These are phyloP conservation scores for Orbilia quercus DNA, from an alignment of 2,329 filamentous ascomycete genomes.

Conservation along the genomic window DNA sequence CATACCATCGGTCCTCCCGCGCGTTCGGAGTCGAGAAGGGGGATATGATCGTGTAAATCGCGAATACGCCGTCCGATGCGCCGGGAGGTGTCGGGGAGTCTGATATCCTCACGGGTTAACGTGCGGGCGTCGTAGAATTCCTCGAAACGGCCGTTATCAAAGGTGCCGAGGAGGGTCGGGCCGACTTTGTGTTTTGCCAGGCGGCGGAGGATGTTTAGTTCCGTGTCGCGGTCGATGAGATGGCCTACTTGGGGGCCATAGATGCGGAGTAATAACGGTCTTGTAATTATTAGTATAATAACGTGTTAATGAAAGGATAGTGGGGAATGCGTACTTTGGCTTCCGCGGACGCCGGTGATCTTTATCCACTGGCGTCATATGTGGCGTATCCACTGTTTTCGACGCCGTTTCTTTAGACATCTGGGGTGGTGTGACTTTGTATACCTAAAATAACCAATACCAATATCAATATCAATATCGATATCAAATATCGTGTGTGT, in stretches of 20 bases:
- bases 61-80: slow-evolving; percentile 98
- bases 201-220: slow-evolving; percentile 84
- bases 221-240: slow-evolving; percentile 90
- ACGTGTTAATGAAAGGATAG: not conserved
- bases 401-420: slow-evolving; percentile 34
- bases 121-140: slow-evolving; percentile 84
- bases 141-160: slow-evolving; percentile 94
- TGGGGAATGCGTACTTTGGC: slow-evolving; percentile 31
- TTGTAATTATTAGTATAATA: slow-evolving; percentile 58
- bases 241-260: slow-evolving; percentile 97
- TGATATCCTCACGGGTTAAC: slow-evolving; percentile 79
- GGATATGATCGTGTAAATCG: slow-evolving; percentile 92
- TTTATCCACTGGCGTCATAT: slow-evolving; percentile 43
- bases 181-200: slow-evolving; percentile 93
- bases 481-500: too few species aligned
- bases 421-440: slow-evolving; percentile 44
- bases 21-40: slow-evolving; percentile 81
- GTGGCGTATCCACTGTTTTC: slow-evolving; percentile 41
- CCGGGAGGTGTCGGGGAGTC: slow-evolving; percentile 82
- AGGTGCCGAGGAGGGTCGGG: slow-evolving; percentile 88
- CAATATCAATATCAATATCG: too few species aligned
- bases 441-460: too few species aligned
- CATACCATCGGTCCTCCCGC: slow-evolving; percentile 84
- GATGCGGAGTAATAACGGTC: slow-evolving; percentile 85
- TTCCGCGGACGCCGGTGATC: slow-evolving; percentile 12